Evolutionary conservation across 2,329 filamentous ascomycete species (phyloP).

Genomic region (Aspergillus glaucus): DNA sequence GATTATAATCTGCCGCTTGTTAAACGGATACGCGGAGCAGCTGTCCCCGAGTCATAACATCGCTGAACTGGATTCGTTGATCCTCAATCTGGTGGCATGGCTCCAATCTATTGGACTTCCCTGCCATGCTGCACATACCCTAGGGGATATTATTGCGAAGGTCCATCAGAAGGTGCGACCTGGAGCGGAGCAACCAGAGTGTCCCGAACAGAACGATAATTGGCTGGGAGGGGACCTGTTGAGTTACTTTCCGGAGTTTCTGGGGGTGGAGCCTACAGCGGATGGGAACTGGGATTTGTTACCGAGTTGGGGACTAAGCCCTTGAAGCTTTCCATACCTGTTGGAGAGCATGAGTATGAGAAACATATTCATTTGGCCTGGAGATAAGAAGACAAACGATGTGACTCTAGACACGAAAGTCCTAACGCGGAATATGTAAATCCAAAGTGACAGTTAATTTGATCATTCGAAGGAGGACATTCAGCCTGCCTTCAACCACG

Average conservation of each 20-base stretch:
- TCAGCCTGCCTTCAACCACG: conserved; percentile 21
- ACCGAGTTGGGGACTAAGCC: conserved; percentile 16
- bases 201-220: conserved; percentile 5
- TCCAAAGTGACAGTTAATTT: no score
- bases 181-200: conserved; percentile 6
- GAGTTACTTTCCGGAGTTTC: conserved; percentile 26
- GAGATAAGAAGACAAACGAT: background rate
- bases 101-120: conserved; percentile 37
- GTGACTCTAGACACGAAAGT: no score
- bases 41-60: conserved; percentile 26
- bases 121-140: conserved; percentile 37
- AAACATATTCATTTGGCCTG: background rate
- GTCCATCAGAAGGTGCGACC: conserved; percentile 30
- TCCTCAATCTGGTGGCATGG: conserved; percentile 33
- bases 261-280: conserved; percentile 23
- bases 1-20: conserved; percentile 25
- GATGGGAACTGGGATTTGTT: conserved; percentile 24
- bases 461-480: background rate
- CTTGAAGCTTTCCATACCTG: background rate
- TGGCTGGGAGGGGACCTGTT: conserved; percentile 15
- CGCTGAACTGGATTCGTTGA: conserved; percentile 26
- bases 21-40: conserved; percentile 33
- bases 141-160: conserved; percentile 33
- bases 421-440: background rate
- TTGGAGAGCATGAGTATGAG: no score